Percentiles rank a stretch among this genome's conserved stretches.
Conservation (phyloP, 73 alveolate genomes). For the Tetrahymena borealis region DNA sequence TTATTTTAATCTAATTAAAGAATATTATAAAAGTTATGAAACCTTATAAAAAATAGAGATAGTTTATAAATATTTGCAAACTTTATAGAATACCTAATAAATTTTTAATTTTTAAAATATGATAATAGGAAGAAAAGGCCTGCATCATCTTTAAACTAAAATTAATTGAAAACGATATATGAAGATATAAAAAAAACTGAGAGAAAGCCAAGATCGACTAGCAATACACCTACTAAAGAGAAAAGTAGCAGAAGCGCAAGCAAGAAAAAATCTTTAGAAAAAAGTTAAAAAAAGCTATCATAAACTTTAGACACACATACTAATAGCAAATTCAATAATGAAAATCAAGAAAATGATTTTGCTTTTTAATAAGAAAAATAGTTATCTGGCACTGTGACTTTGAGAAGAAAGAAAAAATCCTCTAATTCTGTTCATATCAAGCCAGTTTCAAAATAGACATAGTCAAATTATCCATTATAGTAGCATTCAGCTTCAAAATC, state of each 20-base stretch:
- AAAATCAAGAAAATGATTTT: background rate
- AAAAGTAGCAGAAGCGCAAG: background rate
- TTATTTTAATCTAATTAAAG: too few species aligned
- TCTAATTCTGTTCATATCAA: background rate
- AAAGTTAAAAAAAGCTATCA: background rate
- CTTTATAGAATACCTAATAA: too few species aligned
- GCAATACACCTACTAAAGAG: background rate
- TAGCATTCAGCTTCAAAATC: background rate
- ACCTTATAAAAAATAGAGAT: too few species aligned
- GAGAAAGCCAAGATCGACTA: background rate
- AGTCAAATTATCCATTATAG: background rate
- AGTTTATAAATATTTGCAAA: too few species aligned
- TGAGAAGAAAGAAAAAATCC: background rate
- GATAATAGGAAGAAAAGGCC: background rate
- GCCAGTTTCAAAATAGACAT: background rate
- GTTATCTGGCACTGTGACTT: too few species aligned
- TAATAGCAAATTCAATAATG: background rate
- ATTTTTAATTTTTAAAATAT: too few species aligned
- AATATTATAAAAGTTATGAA: too few species aligned
- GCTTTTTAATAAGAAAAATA: background rate
- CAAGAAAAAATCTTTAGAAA: background rate
- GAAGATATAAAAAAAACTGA: background rate
- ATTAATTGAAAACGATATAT: background rate
- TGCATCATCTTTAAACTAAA: background rate
- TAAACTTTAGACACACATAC: background rate